phyloP scores from a whole-genome alignment of 345 rosid genomes.

The Camelina laxa region DNA sequence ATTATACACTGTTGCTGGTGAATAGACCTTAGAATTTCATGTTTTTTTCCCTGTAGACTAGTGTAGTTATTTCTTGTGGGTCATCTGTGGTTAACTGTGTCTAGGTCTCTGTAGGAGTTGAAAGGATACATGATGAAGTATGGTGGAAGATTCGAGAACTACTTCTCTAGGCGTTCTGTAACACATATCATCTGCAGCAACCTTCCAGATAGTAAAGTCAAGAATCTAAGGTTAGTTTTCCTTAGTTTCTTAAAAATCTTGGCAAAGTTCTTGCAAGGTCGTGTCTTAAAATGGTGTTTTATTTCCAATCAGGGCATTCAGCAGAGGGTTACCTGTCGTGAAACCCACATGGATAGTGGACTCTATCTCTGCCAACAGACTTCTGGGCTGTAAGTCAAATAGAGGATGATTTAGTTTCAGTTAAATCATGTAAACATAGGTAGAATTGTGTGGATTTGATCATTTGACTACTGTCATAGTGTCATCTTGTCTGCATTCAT shows the following conservation, averaged over 20 bases:
- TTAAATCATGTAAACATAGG: slow-evolving; percentile 14
- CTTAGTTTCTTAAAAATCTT: neutral
- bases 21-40: neutral
- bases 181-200: slow-evolving; percentile 93
- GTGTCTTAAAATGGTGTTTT: slow-evolving; percentile 11
- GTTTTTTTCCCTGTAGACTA: neutral
- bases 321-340: slow-evolving; percentile 91
- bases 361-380: slow-evolving; percentile 72
- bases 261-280: slow-evolving; percentile 1
- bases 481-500: neutral
- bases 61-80: neutral
- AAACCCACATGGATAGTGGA: slow-evolving; percentile 91
- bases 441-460: slow-evolving; percentile 1
- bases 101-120: slow-evolving; percentile 60
- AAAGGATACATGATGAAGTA: slow-evolving; percentile 70
- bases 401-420: slow-evolving; percentile 6
- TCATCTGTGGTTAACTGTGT: slow-evolving; percentile 9
- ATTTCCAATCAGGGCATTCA: slow-evolving; percentile 70
- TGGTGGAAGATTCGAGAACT: slow-evolving; percentile 85
- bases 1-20: neutral
- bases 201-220: slow-evolving; percentile 83
- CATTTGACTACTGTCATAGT: neutral
- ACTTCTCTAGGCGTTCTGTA: slow-evolving; percentile 80
- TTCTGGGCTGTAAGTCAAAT: slow-evolving; percentile 75
- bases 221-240: slow-evolving; percentile 71